A percentile compares a stretch with the other conserved stretches of the same genome.
phyloP scores from a whole-genome alignment of 1,284 basidiomycete genomes.

The Erythrobasidium hasegawianum region DNA sequence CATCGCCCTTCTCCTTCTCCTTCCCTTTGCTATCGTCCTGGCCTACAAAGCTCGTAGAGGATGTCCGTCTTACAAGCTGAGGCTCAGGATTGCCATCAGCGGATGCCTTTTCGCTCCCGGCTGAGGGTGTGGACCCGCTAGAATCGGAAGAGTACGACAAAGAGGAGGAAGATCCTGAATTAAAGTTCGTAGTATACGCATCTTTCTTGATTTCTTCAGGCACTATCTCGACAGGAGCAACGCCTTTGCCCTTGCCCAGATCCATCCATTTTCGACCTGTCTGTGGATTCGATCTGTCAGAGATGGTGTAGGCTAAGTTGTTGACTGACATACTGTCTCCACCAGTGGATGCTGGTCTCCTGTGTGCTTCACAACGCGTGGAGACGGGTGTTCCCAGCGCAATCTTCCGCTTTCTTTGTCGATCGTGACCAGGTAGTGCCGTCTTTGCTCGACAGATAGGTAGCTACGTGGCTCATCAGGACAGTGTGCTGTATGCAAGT shows the following conservation, averaged over 20 bases:
- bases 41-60: slow-evolving; percentile 56
- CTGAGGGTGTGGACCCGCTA: not conserved
- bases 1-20: slow-evolving; percentile 27
- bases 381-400: slow-evolving; percentile 56
- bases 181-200: no score
- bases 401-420: slow-evolving; percentile 60
- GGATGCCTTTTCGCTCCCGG: no score
- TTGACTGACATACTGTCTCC: slow-evolving; percentile 17
- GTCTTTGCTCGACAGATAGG: slow-evolving; percentile 63
- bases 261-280: slow-evolving; percentile 58
- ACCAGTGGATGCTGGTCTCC: slow-evolving; percentile 24
- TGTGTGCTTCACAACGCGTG: slow-evolving; percentile 6
- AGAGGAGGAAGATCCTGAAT: not conserved
- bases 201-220: no score
- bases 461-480: slow-evolving; percentile 48
- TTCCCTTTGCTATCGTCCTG: slow-evolving; percentile 56
- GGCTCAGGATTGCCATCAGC: not conserved
- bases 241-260: slow-evolving; percentile 58
- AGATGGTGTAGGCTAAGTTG: slow-evolving; percentile 35
- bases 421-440: slow-evolving; percentile 63
- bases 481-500: not conserved
- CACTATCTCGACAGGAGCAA: slow-evolving; percentile 50
- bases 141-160: slow-evolving; percentile 12
- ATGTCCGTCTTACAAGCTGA: not conserved
- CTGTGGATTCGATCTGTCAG: slow-evolving; percentile 58